A percentile compares a stretch with the other conserved stretches of the same genome.
These are phyloP conservation scores for Aureobasidium sp. DNA, from an alignment of 2,329 filamentous ascomycete species.

Conservation along the genomic window DNA sequence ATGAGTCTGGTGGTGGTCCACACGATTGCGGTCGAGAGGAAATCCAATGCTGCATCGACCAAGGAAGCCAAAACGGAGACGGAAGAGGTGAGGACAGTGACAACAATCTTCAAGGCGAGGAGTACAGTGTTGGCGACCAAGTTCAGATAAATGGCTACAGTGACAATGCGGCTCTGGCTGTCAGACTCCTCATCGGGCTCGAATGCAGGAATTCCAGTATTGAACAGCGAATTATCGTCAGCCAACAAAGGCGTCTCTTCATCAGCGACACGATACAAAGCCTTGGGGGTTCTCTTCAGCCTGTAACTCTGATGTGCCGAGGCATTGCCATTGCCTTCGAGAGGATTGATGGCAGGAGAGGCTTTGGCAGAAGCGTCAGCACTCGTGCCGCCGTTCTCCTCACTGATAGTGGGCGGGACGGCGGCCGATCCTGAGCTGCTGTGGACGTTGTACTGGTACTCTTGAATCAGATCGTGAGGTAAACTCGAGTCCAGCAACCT, in stretches of 20 bases:
- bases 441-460: slow-evolving; percentile 62
- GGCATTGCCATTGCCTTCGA: slow-evolving; percentile 15
- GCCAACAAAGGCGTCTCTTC: slow-evolving; percentile 60
- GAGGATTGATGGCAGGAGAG: slow-evolving; percentile 27
- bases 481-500: slow-evolving; percentile 82
- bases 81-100: slow-evolving; percentile 70
- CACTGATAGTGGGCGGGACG: slow-evolving; percentile 66
- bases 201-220: slow-evolving; percentile 54
- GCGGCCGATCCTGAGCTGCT: not conserved
- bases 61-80: slow-evolving; percentile 74
- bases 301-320: slow-evolving; percentile 31
- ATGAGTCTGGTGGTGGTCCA: slow-evolving; percentile 72
- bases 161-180: slow-evolving; percentile 67
- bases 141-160: slow-evolving; percentile 83
- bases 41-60: slow-evolving; percentile 74
- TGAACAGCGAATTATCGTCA: slow-evolving; percentile 34
- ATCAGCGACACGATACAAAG: slow-evolving; percentile 69
- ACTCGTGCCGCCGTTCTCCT: slow-evolving; percentile 46
- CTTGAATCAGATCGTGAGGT: slow-evolving; percentile 85
- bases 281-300: slow-evolving; percentile 73
- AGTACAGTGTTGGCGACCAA: slow-evolving; percentile 70
- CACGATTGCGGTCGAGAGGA: slow-evolving; percentile 73
- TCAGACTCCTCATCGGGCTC: slow-evolving; percentile 65
- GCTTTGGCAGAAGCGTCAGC: slow-evolving; percentile 40
- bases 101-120: slow-evolving; percentile 67